These are phyloP conservation scores for Alternaria triticimaculans DNA, from an alignment of 2,329 filamentous ascomycete species.

Conservation along the genomic window DNA sequence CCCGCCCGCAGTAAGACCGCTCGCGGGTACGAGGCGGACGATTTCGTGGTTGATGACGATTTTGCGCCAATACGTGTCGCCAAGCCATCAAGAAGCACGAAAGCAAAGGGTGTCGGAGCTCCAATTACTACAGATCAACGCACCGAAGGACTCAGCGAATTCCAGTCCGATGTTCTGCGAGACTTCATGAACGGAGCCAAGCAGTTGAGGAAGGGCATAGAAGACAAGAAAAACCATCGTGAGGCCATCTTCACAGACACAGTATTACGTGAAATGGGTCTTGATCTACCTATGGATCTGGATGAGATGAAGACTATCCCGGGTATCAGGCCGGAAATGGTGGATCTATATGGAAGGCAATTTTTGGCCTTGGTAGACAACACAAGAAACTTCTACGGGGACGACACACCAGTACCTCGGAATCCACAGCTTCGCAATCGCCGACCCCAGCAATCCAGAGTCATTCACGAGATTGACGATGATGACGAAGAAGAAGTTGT, in stretches of 20 bases:
- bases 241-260: slow-evolving; percentile 70
- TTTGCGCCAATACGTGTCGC: slow-evolving; percentile 53
- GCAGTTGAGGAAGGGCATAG: slow-evolving; percentile 65
- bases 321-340: slow-evolving; percentile 68
- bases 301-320: slow-evolving; percentile 69
- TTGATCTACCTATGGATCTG: slow-evolving; percentile 68
- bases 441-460: slow-evolving; percentile 18
- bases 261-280: slow-evolving; percentile 75
- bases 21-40: slow-evolving; percentile 47
- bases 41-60: slow-evolving; percentile 51
- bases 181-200: slow-evolving; percentile 71
- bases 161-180: slow-evolving; percentile 69
- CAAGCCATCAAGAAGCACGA: slow-evolving; percentile 45
- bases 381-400: slow-evolving; percentile 35
- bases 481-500: slow-evolving; percentile 50
- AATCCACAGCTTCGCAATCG: slow-evolving; percentile 19
- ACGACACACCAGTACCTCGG: slow-evolving; percentile 21
- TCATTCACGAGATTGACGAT: slow-evolving; percentile 43
- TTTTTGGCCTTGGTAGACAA: slow-evolving; percentile 65
- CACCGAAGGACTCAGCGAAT: slow-evolving; percentile 61
- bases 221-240: slow-evolving; percentile 64
- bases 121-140: slow-evolving; percentile 66
- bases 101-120: slow-evolving; percentile 56
- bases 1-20: slow-evolving; percentile 26
- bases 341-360: slow-evolving; percentile 65